These are phyloP conservation scores for Hepatocystis sp. DNA, from an alignment of 169 alveolate genomes.

Conservation along the genomic window DNA sequence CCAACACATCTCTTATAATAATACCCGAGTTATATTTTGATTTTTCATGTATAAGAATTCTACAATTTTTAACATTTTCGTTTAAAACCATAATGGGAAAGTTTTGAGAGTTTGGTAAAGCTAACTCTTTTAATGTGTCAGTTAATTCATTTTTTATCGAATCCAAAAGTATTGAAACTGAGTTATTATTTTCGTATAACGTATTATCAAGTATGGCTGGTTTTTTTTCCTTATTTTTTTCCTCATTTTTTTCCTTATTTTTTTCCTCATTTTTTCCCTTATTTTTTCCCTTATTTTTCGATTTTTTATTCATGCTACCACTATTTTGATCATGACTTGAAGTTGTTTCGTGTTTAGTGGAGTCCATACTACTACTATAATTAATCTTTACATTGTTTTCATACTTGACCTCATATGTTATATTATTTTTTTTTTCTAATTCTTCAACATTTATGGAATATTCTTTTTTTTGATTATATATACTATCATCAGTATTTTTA, in stretches of 20 bases:
- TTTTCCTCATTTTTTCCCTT: background rate
- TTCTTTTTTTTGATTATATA: background rate
- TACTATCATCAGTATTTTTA: background rate
- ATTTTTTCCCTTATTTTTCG: background rate
- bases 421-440: background rate
- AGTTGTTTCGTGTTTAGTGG: background rate
- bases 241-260: background rate
- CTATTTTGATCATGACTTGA: background rate
- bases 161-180: conserved; percentile 37
- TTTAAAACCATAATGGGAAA: conserved; percentile 72
- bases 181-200: conserved; percentile 16
- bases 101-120: conserved; percentile 46
- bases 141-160: conserved; percentile 32
- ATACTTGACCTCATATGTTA: background rate
- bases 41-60: conserved; percentile 29
- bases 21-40: conserved; percentile 26
- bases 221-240: background rate
- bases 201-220: background rate
- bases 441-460: background rate
- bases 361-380: background rate
- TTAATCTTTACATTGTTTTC: background rate
- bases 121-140: conserved; percentile 49
- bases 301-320: background rate
- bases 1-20: conserved; percentile 55
- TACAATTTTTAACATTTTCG: conserved; percentile 59